Evolutionary conservation across 306 rosid species (phyloP), one percentile per base, ranked within the genome.

Genomic region (Vigna nakashimae): DNA sequence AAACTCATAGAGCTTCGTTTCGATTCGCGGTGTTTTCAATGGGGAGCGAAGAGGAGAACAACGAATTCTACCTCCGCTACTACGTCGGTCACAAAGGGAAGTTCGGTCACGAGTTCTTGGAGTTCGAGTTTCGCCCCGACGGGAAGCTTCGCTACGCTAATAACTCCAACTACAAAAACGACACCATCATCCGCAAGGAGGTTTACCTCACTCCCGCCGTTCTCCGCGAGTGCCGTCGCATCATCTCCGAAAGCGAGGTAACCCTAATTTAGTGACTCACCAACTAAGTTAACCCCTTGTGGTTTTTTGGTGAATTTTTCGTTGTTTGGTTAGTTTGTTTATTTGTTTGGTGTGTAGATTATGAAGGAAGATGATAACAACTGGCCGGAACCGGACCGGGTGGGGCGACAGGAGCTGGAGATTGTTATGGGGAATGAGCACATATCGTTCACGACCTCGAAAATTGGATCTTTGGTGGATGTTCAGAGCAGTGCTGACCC

Each of bases 401-500:
- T 95, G 12, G 99, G 99, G 36, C 85, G 98, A 48, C 98, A 95
- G 82, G 99, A 95, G 86, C 93, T 95, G 63, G 99, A 95, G 87
- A 92, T 95, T 86, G 99, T 95, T 18, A 95, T 92, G 97, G 99
- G 98, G 38, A 95, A 95, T 1, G 99, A 95, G 77, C 99, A 95
- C 69, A 95, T 95, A 62, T 95, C 99, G 32, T 95, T 95, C 79
- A 95, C 99, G 2, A 95, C 99, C 4, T 95, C 99, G 1, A 95
- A 95, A 86, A 95, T 95, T 62, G 99, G 99, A 4, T 95, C 99
- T 7, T 97, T 95, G 5, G 97, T 95, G 4, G 99, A 92, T 81
- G 99, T 95, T 85, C 97, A 95, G 86, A 89, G 93, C 62, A 95
- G 99, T 79, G 92, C 92, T n/a, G 99, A 95, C 80, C 98, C 98